Evolutionary conservation across 2,329 filamentous ascomycete species (phyloP).

Genomic region (Trichocomaceae sp.): DNA sequence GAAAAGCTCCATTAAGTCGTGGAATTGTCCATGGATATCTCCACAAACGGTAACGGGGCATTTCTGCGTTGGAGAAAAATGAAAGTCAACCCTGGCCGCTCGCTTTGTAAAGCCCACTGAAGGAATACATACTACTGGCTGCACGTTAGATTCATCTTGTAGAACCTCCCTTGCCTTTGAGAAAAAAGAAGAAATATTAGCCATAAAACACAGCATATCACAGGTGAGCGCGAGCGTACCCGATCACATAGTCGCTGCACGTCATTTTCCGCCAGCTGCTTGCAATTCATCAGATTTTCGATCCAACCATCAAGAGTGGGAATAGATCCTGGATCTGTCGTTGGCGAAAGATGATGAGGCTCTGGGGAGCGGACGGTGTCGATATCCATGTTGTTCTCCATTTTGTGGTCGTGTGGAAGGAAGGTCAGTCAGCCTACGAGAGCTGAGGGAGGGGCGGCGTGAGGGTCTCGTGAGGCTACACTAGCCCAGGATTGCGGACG

Average conservation of each 20-base stretch:
- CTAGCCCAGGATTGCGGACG: background rate
- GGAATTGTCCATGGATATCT: conserved; percentile 98
- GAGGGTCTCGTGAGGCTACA: conserved; percentile 14
- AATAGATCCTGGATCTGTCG: conserved; percentile 80
- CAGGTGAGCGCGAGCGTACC: conserved; percentile 51
- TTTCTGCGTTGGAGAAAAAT: conserved; percentile 57
- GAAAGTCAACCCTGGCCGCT: conserved; percentile 13
- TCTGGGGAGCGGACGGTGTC: conserved; percentile 84
- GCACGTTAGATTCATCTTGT: conserved; percentile 96
- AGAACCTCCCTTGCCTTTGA: conserved; percentile 84
- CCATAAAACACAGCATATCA: background rate
- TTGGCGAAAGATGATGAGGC: conserved; percentile 66
- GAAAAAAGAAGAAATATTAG: conserved; percentile 11
- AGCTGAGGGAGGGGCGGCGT: conserved; percentile 20
- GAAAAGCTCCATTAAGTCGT: conserved; percentile 99
- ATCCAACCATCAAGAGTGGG: conserved; percentile 96
- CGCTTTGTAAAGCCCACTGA: background rate
- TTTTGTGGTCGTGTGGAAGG: conserved; percentile 36
- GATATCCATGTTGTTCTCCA: conserved; percentile 97
- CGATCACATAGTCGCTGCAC: conserved; percentile 97
- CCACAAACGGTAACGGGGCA: conserved; percentile 97
- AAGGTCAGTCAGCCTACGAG: conserved; percentile 15
- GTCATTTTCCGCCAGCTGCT: conserved; percentile 90
- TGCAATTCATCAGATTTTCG: conserved; percentile 96
- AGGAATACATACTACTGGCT: conserved; percentile 73